A percentile compares a stretch with the other conserved stretches of the same genome.
phyloP scores from a whole-genome alignment of 2,329 filamentous ascomycete genomes.

The Calonectria pseudoturangicola region DNA sequence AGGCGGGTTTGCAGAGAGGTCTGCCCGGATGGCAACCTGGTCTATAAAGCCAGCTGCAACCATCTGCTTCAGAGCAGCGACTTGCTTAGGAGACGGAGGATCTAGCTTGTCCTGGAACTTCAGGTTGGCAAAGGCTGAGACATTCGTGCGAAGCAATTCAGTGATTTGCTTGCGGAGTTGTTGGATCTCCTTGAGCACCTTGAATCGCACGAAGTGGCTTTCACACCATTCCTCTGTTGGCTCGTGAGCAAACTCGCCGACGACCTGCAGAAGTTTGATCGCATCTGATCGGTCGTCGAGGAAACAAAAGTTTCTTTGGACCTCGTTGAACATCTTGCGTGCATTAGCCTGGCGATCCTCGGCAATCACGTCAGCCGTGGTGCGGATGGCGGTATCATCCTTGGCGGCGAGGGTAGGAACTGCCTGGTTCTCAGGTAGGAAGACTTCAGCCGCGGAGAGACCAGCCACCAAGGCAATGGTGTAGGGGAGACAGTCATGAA shows the following conservation, averaged over 20 bases:
- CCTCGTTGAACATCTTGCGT: slow-evolving; percentile 78
- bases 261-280: slow-evolving; percentile 90
- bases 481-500: slow-evolving; percentile 88
- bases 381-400: slow-evolving; percentile 70
- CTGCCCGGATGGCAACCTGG: slow-evolving; percentile 92
- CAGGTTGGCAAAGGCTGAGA: slow-evolving; percentile 77
- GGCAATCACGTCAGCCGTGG: slow-evolving; percentile 81
- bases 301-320: slow-evolving; percentile 85
- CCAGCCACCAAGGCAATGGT: slow-evolving; percentile 92
- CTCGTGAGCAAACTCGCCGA: slow-evolving; percentile 90
- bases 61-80: slow-evolving; percentile 91
- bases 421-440: slow-evolving; percentile 87
- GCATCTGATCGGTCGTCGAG: slow-evolving; percentile 91
- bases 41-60: slow-evolving; percentile 95
- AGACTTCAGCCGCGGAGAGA: slow-evolving; percentile 90
- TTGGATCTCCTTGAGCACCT: slow-evolving; percentile 89
- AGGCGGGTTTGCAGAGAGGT: slow-evolving; percentile 85
- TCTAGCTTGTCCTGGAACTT: slow-evolving; percentile 74
- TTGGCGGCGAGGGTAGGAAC: slow-evolving; percentile 74
- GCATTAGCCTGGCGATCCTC: slow-evolving; percentile 81
- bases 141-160: slow-evolving; percentile 84
- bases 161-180: slow-evolving; percentile 90
- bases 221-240: slow-evolving; percentile 84
- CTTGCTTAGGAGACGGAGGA: slow-evolving; percentile 78
- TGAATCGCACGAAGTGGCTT: slow-evolving; percentile 88